These are phyloP conservation scores for Debaryomyces prosopidis DNA, from an alignment of 805 yeast species.

Conservation along the genomic window DNA sequence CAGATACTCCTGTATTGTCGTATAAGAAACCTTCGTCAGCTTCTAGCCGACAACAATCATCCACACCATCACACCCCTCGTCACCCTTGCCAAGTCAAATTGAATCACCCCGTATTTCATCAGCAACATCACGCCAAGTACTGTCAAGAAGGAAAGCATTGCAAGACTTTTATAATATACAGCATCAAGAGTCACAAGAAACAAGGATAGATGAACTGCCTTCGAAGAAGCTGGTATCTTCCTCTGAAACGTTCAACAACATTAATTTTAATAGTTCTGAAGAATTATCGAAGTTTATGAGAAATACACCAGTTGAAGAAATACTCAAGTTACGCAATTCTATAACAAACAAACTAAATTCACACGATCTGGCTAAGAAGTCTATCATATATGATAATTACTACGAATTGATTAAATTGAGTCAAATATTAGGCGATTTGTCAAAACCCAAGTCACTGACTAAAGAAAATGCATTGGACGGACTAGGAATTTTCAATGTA, in stretches of 20 bases:
- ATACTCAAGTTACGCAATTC: conserved; percentile 31
- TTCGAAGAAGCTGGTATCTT: not conserved
- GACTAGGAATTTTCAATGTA: conserved; percentile 8
- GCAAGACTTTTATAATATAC: conserved; percentile 41
- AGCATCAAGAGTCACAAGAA: conserved; percentile 12
- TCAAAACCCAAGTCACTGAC: conserved; percentile 11
- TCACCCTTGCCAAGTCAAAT: conserved; percentile 3
- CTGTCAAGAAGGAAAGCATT: conserved; percentile 42
- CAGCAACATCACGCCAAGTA: conserved; percentile 24
- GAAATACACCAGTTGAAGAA: conserved; percentile 25
- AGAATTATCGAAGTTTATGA: conserved; percentile 19
- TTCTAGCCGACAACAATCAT: not conserved
- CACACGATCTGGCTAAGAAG: conserved; percentile 62
- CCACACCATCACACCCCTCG: not conserved
- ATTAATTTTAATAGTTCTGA: conserved; percentile 15
- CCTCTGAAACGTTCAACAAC: not conserved
- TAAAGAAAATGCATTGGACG: conserved; percentile 1
- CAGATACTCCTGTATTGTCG: conserved; percentile 23
- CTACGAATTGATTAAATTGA: conserved; percentile 69
- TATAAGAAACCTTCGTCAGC: conserved; percentile 24
- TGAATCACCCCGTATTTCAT: conserved; percentile 1
- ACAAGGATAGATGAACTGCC: not conserved
- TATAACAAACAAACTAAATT: conserved; percentile 46
- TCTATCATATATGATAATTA: conserved; percentile 75
- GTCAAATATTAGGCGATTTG: conserved; percentile 46